phyloP scores from a whole-genome alignment of 768 basidiomycete species.

The Phlebiopsis flavidoalba region DNA sequence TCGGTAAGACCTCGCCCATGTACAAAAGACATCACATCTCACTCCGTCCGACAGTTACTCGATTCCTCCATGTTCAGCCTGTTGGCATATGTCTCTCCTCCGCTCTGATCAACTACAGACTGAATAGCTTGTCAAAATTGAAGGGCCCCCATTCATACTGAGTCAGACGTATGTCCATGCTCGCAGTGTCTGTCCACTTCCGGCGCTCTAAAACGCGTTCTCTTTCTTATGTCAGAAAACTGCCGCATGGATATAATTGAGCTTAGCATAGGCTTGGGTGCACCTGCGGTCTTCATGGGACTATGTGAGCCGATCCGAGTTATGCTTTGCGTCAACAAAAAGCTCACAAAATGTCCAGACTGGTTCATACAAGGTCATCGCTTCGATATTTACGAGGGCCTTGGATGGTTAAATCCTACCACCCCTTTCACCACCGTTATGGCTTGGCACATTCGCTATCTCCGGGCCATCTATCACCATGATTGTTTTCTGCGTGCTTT shows the following conservation, averaged over 20 bases:
- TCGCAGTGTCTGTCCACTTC: background rate
- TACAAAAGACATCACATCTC: background rate
- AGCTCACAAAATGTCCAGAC: conserved; percentile 31
- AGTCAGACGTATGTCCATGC: conserved; percentile 12
- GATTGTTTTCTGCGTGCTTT: conserved; percentile 23
- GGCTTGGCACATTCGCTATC: conserved; percentile 23
- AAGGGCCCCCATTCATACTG: conserved; percentile 26
- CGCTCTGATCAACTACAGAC: conserved; percentile 43
- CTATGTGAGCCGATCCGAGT: conserved; percentile 20
- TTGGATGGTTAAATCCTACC: conserved; percentile 47
- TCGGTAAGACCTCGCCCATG: conserved; percentile 33
- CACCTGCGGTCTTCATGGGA: conserved; percentile 26
- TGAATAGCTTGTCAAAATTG: conserved; percentile 37
- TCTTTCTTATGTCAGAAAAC: conserved; percentile 10
- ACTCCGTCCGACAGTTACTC: conserved; percentile 28
- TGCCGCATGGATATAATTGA: conserved; percentile 24
- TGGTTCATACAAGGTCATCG: conserved; percentile 55
- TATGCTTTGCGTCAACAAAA: background rate
- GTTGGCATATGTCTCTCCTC: conserved; percentile 34
- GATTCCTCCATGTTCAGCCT: conserved; percentile 28
- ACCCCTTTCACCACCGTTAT: conserved; percentile 33
- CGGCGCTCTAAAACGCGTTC: too few species aligned
- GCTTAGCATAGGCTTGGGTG: conserved; percentile 25
- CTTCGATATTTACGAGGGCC: conserved; percentile 53
- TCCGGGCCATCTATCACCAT: conserved; percentile 20